Conservation (phyloP, 305 asterid species). For the Euphrasia arctica region DNA sequence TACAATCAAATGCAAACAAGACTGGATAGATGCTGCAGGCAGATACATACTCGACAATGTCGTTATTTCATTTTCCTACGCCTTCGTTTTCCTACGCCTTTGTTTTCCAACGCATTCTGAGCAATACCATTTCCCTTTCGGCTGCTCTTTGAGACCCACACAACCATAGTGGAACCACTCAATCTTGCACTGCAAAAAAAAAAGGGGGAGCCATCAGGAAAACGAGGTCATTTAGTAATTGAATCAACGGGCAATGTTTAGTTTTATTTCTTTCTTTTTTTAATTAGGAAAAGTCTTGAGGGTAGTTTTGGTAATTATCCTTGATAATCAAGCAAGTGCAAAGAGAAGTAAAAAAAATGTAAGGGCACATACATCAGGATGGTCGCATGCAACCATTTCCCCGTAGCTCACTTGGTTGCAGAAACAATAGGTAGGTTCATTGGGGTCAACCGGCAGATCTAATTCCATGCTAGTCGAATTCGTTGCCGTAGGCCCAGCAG, state of each 20-base stretch:
- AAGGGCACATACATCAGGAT: slow-evolving; percentile 65
- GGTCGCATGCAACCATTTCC: slow-evolving; percentile 98
- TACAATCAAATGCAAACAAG: background rate
- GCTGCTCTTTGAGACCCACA: slow-evolving; percentile 88
- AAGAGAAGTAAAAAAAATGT: background rate
- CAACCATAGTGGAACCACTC: slow-evolving; percentile 98
- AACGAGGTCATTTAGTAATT: too few species aligned
- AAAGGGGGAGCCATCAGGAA: background rate
- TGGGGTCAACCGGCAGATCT: slow-evolving; percentile 96
- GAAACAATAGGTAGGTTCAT: slow-evolving; percentile 92
- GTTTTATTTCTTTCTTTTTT: too few species aligned
- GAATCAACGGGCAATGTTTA: too few species aligned
- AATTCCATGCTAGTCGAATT: slow-evolving; percentile 69
- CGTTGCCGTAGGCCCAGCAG: slow-evolving; percentile 43
- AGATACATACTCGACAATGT: background rate
- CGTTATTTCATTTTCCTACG: slow-evolving; percentile 54
- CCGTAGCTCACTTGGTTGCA: slow-evolving; percentile 99
- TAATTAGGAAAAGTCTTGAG: too few species aligned
- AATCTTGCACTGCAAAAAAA: slow-evolving; percentile 77
- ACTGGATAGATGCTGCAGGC: background rate
- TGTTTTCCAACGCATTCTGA: slow-evolving; percentile 71
- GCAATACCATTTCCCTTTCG: slow-evolving; percentile 98
- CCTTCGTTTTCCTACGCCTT: slow-evolving; percentile 66
- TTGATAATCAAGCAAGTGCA: background rate
- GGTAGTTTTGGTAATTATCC: too few species aligned